Base-by-base conservation (phyloP, 495 filamentous ascomycete species). In the Penicillium manginii region DNA sequence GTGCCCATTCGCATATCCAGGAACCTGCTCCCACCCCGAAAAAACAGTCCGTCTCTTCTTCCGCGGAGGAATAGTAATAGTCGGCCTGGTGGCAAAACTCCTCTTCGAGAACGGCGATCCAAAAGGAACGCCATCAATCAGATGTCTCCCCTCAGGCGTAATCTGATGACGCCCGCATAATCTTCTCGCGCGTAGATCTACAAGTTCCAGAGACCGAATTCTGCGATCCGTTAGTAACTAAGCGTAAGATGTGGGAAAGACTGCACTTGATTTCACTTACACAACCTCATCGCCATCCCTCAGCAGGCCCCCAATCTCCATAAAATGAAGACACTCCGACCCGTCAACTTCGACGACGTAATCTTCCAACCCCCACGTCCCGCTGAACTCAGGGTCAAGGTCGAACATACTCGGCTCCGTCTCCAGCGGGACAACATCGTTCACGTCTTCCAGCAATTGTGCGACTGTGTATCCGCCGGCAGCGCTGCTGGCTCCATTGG, bases 241-340 rank as follows among this genome's bases (percentile, higher is more conserved):
- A n/a, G n/a, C n/a, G n/a, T n/a, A n/a, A n/a, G n/a, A n/a, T n/a
- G n/a, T n/a, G n/a, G n/a, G n/a, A n/a, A n/a, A n/a, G n/a, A n/a
- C n/a, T n/a, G n/a, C n/a, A n/a, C n/a, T n/a, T n/a, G n/a, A n/a
- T n/a, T 53, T 12, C 14, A 81, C 88, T 68, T 72, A 94, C 90
- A 88, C 80, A 59, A 98, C 84, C 67, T 91, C 84, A 66, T 98
- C 96, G 21, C 91, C 92, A 43, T 94, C 88, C 46, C 88, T 86
- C 46, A 97, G 78, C 22, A 96, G 73, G 11, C 78, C 81, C 3
- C 79, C 78, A 5, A 97, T 80, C 39, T 83, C 78, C 65, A 91
- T 86, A 63, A 91, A 98, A 80, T 98, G 94, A 50, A 98, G 70
- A 66, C 90, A 96, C 67, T 98, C 94, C 56, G 89, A 98, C 40